A percentile compares a stretch with the other conserved stretches of the same genome.
phyloP scores from a whole-genome alignment of 495 filamentous ascomycete genomes.

The Pyrenula massariospora region DNA sequence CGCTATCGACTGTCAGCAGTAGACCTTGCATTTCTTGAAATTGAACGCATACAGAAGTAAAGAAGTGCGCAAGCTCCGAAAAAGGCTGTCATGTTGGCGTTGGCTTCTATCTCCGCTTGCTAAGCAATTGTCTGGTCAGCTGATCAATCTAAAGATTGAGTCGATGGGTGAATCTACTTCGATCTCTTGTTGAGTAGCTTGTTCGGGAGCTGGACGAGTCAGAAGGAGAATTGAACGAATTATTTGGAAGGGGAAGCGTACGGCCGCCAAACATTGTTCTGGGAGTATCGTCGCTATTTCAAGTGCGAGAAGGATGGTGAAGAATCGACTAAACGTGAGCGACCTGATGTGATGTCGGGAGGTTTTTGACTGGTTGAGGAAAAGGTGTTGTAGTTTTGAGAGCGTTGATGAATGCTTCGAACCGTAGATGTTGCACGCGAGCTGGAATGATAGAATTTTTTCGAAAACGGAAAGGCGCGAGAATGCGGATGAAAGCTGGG shows the following conservation, averaged over 20 bases:
- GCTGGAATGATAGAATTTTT: background rate
- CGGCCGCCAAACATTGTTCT: background rate
- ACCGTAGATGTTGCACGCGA: no score
- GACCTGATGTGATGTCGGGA: no score
- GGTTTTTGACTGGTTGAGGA: no score
- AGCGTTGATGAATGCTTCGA: no score
- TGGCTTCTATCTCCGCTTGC: constrained; percentile 1
- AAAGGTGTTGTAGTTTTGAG: no score
- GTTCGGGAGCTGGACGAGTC: constrained; percentile 24
- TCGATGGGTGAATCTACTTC: constrained; percentile 17
- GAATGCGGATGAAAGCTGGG: background rate
- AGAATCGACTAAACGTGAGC: no score
- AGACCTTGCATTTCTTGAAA: no score
- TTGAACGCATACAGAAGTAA: background rate
- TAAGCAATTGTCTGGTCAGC: background rate
- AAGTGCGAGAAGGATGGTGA: no score
- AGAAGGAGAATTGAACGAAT: background rate
- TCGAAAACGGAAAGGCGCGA: background rate
- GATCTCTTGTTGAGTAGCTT: constrained; percentile 35
- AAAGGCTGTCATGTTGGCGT: background rate
- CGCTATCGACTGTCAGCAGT: constrained; percentile 44
- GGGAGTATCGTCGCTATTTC: no score
- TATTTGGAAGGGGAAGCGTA: background rate
- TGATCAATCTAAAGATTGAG: constrained; percentile 12
- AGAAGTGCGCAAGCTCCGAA: background rate